Percentiles rank a stretch among this genome's conserved stretches.
phyloP scores from a whole-genome alignment of 1,284 basidiomycete genomes.

The Volvariella volvacea region DNA sequence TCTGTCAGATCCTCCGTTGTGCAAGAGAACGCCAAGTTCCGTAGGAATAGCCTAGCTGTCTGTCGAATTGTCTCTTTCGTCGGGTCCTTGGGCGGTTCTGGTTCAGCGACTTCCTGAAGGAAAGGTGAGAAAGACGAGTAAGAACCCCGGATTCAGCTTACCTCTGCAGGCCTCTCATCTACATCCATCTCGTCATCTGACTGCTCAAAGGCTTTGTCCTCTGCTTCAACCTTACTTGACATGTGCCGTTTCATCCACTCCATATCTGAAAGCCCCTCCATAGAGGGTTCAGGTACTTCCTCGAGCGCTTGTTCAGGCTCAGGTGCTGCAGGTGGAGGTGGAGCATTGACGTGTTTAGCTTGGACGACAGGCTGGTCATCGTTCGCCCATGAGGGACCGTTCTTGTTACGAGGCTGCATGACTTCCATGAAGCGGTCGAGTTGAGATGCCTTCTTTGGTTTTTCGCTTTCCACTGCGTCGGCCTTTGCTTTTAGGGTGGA shows the following conservation, averaged over 20 bases:
- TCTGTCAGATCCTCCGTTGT: conserved; percentile 66
- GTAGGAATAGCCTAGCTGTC: conserved; percentile 83
- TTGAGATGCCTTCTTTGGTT: conserved; percentile 27
- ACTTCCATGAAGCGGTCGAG: conserved; percentile 57
- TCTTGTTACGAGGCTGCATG: conserved; percentile 53
- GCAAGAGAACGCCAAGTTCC: conserved; percentile 86
- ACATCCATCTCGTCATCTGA: conserved; percentile 43
- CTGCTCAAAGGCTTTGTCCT: conserved; percentile 51
- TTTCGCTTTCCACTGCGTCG: conserved; percentile 9
- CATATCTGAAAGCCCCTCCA: conserved; percentile 47
- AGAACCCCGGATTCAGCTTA: conserved; percentile 6
- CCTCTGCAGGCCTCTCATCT: neutral
- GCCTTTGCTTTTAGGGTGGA: conserved; percentile 9
- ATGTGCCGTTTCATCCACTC: conserved; percentile 74
- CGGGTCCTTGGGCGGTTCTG: conserved; percentile 31
- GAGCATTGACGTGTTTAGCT: conserved; percentile 13
- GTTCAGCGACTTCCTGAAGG: conserved; percentile 8
- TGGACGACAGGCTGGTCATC: conserved; percentile 22
- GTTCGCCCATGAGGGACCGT: conserved; percentile 66
- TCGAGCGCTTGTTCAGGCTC: conserved; percentile 8
- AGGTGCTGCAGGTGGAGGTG: conserved; percentile 5
- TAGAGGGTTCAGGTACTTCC: conserved; percentile 15
- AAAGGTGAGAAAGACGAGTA: neutral
- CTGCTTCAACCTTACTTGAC: conserved; percentile 39
- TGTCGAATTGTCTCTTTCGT: conserved; percentile 63